Percentiles rank a stretch among this genome's conserved stretches.
Conservation (phyloP, 352 stramenopile species). For the Pythium rishiriense region DNA sequence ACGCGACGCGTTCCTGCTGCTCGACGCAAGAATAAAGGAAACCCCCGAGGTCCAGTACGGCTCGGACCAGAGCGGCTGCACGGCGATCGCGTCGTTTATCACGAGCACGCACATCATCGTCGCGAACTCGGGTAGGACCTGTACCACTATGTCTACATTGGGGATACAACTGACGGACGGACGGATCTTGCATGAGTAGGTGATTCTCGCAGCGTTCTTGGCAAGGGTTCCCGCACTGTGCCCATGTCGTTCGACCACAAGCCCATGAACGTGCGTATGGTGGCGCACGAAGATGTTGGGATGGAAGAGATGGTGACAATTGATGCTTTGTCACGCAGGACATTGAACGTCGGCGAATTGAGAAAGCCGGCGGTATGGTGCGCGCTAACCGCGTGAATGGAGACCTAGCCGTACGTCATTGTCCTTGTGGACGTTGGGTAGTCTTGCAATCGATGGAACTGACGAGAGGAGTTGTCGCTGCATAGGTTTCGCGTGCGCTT, state of each 20-base stretch:
- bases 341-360: constrained; percentile 62
- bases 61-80: constrained; percentile 76
- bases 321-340: constrained; percentile 33
- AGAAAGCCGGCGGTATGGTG: constrained; percentile 70
- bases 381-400: constrained; percentile 81
- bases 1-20: constrained; percentile 57
- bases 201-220: constrained; percentile 79
- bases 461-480: too few relatives aligned
- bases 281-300: neutral
- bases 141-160: neutral
- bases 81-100: constrained; percentile 70
- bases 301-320: neutral
- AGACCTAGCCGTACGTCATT: constrained; percentile 65
- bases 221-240: constrained; percentile 47
- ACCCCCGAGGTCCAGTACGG: constrained; percentile 47
- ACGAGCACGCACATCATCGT: constrained; percentile 75
- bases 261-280: constrained; percentile 69
- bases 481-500: constrained; percentile 75
- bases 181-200: constrained; percentile 26
- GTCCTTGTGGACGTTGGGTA: neutral
- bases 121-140: constrained; percentile 55
- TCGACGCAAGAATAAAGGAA: constrained; percentile 66
- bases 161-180: neutral
- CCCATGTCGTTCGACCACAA: constrained; percentile 92
- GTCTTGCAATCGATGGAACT: too few relatives aligned